Evolutionary conservation across 2,329 filamentous ascomycete species (phyloP), one percentile per base, ranked within the genome.

Genomic region (Hypoxylon sp.): DNA sequence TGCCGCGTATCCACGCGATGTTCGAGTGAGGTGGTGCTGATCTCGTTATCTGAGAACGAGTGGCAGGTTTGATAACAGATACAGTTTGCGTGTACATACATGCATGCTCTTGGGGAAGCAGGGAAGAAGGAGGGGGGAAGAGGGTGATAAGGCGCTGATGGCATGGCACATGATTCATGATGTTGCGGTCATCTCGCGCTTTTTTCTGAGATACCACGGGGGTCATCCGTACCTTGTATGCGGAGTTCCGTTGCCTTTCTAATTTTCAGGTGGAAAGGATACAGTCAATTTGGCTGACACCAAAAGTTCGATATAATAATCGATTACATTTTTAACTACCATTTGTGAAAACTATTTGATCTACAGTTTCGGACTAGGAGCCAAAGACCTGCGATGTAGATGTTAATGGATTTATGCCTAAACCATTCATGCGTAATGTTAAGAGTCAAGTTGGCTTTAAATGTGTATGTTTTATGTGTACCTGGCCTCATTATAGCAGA

Each of bases 201-300:
- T 49, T 8, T 49, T 56, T 59, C 37, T 57, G 44, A 63, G 59
- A 59, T 63, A 54, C 56, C 63, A 59, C 34, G 37, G 30, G 17
- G 26, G 28, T 32, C 34, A 11, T 11, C 37, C 39, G 24, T n/a
- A n/a, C n/a, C n/a, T n/a, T n/a, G n/a, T 37, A 24, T 20, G 11
- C 10, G n/a, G 39, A 17, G 17, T 17, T 20, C 26, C 4, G 51
- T 34, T 26, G 7, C 24, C 7, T 56, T 30, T 3, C 53, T n/a
- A 2, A 46, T 17, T 19, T 20, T 34, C 19, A 24, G 43, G 30
- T 50, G 50, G 11, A 55, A 48, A 56, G 50, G 39, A 19, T 55
- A n/a, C 22, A 19, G 46, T 34, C 48, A 24, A 24, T 3, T 13
- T 7, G 39, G 50, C 19, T 43, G 22, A 51, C 58, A 61, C 28